Conservation (phyloP, 768 basidiomycete species). For the Kwoniella shandongensis region DNA sequence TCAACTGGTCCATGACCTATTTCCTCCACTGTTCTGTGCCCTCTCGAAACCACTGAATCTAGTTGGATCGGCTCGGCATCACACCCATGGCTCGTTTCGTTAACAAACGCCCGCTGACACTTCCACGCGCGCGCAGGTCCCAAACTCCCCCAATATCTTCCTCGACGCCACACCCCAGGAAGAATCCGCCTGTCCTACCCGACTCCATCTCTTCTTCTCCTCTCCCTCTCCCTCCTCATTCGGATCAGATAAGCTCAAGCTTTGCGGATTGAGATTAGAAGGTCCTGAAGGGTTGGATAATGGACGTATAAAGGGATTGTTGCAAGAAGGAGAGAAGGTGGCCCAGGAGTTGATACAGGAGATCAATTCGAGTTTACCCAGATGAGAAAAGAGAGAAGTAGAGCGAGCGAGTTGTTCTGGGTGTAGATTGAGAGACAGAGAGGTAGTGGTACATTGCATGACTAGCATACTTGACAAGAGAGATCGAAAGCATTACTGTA, state of each 20-base stretch:
- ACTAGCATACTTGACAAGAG: no score
- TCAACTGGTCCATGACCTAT: no score
- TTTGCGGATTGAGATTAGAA: conserved; percentile 50
- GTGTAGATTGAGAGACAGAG: no score
- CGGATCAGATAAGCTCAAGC: conserved; percentile 6
- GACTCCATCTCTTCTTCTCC: conserved; percentile 45
- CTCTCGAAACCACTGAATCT: no score
- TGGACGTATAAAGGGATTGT: conserved; percentile 32
- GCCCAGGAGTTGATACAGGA: conserved; percentile 10
- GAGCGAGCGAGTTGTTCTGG: no score
- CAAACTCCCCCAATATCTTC: conserved; percentile 35
- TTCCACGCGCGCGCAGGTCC: no score
- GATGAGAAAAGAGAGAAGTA: neutral
- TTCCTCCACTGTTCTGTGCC: no score
- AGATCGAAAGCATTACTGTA: no score
- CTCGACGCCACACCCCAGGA: conserved; percentile 48
- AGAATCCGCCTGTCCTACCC: conserved; percentile 50
- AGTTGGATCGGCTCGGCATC: no score
- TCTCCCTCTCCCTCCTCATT: conserved; percentile 7
- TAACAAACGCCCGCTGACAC: no score
- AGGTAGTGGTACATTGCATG: no score
- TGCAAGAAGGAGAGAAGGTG: conserved; percentile 18
- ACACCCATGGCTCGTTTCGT: no score
- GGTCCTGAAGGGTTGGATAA: conserved; percentile 41
- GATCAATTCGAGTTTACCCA: conserved; percentile 16